phyloP scores from a whole-genome alignment of 164 flowering plant genomes.

The Chimonanthus salicifolius region DNA sequence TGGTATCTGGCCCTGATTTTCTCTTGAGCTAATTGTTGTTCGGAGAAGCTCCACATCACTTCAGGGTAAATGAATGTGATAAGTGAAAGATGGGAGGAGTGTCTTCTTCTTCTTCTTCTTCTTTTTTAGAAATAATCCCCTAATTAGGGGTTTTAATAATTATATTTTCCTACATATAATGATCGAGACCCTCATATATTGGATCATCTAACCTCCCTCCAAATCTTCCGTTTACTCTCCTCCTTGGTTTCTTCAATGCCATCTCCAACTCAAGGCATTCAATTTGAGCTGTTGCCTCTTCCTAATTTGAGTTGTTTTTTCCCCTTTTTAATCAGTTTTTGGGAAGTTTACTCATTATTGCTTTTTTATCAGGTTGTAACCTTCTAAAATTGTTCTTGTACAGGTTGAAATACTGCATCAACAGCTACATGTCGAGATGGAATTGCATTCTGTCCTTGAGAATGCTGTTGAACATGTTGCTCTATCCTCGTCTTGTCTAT shows the following conservation, averaged over 20 bases:
- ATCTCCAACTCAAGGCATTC: background rate
- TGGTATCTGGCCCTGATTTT: too few species aligned
- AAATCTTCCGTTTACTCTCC: background rate
- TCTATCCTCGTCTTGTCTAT: conserved; percentile 21
- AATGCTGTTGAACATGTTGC: conserved; percentile 37
- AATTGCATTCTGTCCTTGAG: conserved; percentile 47
- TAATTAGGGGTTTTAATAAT: too few species aligned
- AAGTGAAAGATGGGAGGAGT: too few species aligned
- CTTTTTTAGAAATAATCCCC: too few species aligned
- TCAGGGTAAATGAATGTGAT: too few species aligned
- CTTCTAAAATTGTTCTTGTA: background rate
- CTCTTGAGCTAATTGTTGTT: too few species aligned
- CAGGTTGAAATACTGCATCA: conserved; percentile 51
- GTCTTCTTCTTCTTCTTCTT: too few species aligned
- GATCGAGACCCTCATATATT: too few species aligned
- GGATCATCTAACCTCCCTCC: too few species aligned
- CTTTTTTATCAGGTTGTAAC: background rate
- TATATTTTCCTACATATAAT: too few species aligned
- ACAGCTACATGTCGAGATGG: conserved; percentile 51
- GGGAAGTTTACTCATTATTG: background rate
- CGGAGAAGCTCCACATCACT: too few species aligned
- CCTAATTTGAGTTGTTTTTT: background rate
- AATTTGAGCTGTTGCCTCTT: background rate
- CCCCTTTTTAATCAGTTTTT: background rate
- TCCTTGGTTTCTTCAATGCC: background rate